Conservation (phyloP, 345 rosid genomes). For the Hypericum androsaemum region DNA sequence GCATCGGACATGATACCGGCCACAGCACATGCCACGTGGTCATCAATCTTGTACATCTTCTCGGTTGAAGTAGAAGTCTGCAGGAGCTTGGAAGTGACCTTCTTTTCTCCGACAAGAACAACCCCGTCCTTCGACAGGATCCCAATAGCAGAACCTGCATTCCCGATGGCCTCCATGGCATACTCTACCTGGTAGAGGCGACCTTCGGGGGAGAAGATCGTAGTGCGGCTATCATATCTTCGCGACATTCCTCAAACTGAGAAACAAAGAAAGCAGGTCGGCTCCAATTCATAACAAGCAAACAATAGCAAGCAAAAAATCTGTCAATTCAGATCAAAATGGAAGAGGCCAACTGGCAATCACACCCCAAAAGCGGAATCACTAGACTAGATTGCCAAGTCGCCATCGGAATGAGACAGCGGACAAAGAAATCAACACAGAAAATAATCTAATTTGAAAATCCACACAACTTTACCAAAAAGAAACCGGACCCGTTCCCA, state of each 20-base stretch:
- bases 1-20: constrained; percentile 99
- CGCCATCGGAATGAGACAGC: too few relatives aligned
- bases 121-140: constrained; percentile 84
- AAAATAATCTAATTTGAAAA: too few relatives aligned
- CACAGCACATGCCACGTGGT: constrained; percentile 91
- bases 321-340: too few relatives aligned
- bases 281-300: too few relatives aligned
- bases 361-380: too few relatives aligned
- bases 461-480: too few relatives aligned
- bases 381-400: too few relatives aligned
- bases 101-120: constrained; percentile 88
- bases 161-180: constrained; percentile 98
- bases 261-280: too few relatives aligned
- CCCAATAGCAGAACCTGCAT: constrained; percentile 92
- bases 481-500: too few relatives aligned
- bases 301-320: too few relatives aligned
- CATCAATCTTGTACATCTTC: constrained; percentile 98
- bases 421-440: too few relatives aligned
- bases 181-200: constrained; percentile 98
- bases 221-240: constrained; percentile 97
- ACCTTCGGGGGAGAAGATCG: constrained; percentile 98
- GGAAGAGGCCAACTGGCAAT: too few relatives aligned
- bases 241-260: constrained; percentile 48
- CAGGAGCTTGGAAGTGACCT: constrained; percentile 91
- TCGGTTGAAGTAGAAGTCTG: constrained; percentile 85